Conservation (phyloP, 2,329 filamentous ascomycete species). For the Lecanicillium sp. region DNA sequence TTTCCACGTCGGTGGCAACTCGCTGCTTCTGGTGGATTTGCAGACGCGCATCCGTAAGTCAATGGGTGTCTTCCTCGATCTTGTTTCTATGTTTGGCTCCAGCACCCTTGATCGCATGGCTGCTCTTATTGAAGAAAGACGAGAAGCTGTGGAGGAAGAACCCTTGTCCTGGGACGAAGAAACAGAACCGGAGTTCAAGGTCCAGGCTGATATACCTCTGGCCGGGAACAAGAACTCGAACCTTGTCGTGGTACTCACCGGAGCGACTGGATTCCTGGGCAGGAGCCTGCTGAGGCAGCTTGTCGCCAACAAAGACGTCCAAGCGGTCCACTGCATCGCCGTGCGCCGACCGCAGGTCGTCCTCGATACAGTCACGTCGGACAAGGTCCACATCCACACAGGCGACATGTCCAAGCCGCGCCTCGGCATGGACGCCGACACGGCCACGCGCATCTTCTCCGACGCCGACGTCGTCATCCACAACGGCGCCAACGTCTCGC, state of each 20-base stretch:
- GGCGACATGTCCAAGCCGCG: constrained; percentile 23
- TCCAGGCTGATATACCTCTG: neutral
- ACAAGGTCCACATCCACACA: constrained; percentile 17
- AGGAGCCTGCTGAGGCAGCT: constrained; percentile 30
- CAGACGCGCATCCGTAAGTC: constrained; percentile 26
- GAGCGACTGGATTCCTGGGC: constrained; percentile 36
- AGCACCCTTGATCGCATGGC: constrained; percentile 37
- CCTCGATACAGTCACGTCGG: neutral
- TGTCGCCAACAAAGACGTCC: constrained; percentile 23
- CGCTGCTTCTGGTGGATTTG: constrained; percentile 33
- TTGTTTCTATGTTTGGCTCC: constrained; percentile 32
- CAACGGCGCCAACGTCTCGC: constrained; percentile 35
- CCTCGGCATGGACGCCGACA: constrained; percentile 20
- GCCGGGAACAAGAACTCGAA: neutral
- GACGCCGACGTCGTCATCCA: constrained; percentile 46
- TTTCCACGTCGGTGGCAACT: constrained; percentile 37
- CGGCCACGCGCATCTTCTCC: constrained; percentile 11
- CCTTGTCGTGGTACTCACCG: constrained; percentile 27
- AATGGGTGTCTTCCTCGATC: constrained; percentile 25
- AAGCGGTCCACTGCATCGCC: constrained; percentile 38
- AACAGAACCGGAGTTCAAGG: constrained; percentile 11
- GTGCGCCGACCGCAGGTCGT: constrained; percentile 19
- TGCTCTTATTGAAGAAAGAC: constrained; percentile 18
- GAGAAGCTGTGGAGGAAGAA: constrained; percentile 9
- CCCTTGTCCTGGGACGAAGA: constrained; percentile 25